Conservation (phyloP, 345 rosid species). For the Gossypium anomalum region DNA sequence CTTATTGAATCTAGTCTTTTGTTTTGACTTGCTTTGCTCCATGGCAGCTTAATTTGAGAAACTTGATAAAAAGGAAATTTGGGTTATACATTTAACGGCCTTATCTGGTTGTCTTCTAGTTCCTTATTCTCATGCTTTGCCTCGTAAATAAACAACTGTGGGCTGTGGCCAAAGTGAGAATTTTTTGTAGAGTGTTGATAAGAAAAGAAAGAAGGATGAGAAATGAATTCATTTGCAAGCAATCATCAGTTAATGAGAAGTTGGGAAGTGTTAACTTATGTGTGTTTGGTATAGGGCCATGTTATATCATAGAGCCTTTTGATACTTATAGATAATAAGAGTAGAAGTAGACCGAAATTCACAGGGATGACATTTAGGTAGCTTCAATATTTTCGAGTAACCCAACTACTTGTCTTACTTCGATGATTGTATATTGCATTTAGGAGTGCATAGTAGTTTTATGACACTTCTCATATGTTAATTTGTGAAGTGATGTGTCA, state of each 20-base stretch:
- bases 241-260: neutral
- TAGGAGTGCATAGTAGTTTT: neutral
- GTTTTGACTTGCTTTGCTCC: neutral
- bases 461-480: neutral
- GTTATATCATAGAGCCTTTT: neutral
- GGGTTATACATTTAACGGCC: neutral
- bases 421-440: neutral
- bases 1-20: no score
- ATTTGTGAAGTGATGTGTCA: neutral
- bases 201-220: neutral
- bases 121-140: neutral
- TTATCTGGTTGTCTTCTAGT: neutral
- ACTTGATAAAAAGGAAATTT: neutral
- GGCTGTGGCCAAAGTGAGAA: neutral
- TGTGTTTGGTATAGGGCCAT: neutral
- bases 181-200: neutral
- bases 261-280: neutral
- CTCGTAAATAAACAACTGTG: neutral
- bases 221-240: neutral
- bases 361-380: slow-evolving; percentile 1
- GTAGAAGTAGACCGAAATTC: neutral
- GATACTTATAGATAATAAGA: neutral
- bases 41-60: neutral
- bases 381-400: neutral
- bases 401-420: neutral